Evolutionary conservation across 2,329 filamentous ascomycete species (phyloP).

Genomic region (Xylariomycetidae sp.): DNA sequence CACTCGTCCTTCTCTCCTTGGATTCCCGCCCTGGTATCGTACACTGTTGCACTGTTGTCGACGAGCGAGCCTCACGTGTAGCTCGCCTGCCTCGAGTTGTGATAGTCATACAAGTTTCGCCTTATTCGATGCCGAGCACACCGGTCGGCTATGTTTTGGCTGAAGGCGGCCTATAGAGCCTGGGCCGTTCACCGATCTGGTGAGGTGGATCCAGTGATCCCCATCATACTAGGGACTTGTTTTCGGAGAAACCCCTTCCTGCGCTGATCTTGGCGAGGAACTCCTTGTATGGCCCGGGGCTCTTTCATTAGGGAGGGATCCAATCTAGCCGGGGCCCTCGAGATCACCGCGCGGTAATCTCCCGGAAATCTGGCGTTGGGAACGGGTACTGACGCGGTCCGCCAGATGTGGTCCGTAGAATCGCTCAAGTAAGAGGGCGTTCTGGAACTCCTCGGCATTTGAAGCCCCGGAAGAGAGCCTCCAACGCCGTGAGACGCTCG

Average conservation of each 20-base stretch:
- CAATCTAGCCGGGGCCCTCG: conserved; percentile 71
- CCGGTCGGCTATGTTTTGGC: no score
- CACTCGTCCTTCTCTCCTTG: no score
- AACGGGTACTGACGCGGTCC: conserved; percentile 56
- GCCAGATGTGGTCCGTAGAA: conserved; percentile 73
- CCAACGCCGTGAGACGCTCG: conserved; percentile 49
- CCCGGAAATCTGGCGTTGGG: conserved; percentile 57
- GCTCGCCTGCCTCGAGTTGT: no score
- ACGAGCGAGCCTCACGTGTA: no score
- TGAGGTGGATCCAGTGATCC: conserved; percentile 19
- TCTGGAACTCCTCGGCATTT: conserved; percentile 32
- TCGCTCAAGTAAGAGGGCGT: conserved; percentile 61
- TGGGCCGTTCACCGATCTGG: conserved; percentile 14
- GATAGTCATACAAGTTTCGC: no score
- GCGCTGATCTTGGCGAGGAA: conserved; percentile 57
- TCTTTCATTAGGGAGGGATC: conserved; percentile 88
- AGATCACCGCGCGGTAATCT: conserved; percentile 55
- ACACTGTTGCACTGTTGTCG: no score
- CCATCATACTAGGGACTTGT: conserved; percentile 41
- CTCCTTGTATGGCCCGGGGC: conserved; percentile 80
- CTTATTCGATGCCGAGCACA: no score
- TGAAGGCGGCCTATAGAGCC: no score
- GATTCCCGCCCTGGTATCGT: no score
- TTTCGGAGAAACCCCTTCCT: conserved; percentile 47
- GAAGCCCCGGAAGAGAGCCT: conserved; percentile 31